Conservation (phyloP, 805 yeast species). For the Wickerhamiella kurtzmanii region DNA sequence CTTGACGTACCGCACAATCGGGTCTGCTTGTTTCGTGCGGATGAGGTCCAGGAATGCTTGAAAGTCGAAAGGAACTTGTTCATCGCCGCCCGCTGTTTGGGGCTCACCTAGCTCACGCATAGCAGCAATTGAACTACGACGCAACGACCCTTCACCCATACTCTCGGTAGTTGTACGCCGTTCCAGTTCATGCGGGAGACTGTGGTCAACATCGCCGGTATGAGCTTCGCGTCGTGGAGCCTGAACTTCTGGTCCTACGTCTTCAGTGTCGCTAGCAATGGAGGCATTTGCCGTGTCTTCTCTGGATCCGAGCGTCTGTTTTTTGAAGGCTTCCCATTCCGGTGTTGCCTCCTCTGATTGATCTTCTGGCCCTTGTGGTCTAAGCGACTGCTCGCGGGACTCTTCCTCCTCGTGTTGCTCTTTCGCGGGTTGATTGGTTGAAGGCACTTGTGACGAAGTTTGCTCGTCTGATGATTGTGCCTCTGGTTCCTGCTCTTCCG, state of each 20-base stretch:
- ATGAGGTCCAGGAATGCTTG: conserved; percentile 63
- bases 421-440: too few species aligned
- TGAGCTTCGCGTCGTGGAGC: not conserved
- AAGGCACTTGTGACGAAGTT: too few species aligned
- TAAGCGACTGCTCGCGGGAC: too few species aligned
- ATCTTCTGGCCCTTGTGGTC: too few species aligned
- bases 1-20: conserved; percentile 70
- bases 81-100: not conserved
- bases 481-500: too few species aligned
- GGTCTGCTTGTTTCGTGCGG: conserved; percentile 67
- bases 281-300: too few species aligned
- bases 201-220: not conserved
- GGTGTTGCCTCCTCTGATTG: too few species aligned
- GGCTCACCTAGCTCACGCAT: conserved; percentile 10
- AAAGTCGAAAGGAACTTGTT: conserved; percentile 51
- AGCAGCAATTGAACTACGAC: conserved; percentile 13
- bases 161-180: not conserved
- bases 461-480: too few species aligned
- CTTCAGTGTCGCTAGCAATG: too few species aligned
- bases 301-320: too few species aligned
- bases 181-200: not conserved
- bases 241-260: not conserved
- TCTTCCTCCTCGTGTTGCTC: too few species aligned
- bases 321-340: too few species aligned
- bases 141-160: conserved; percentile 4